Percentiles rank a stretch among this genome's conserved stretches.
Evolutionary conservation across 495 filamentous ascomycete genomes (phyloP).

Genomic region (Oidiodendron maius): DNA sequence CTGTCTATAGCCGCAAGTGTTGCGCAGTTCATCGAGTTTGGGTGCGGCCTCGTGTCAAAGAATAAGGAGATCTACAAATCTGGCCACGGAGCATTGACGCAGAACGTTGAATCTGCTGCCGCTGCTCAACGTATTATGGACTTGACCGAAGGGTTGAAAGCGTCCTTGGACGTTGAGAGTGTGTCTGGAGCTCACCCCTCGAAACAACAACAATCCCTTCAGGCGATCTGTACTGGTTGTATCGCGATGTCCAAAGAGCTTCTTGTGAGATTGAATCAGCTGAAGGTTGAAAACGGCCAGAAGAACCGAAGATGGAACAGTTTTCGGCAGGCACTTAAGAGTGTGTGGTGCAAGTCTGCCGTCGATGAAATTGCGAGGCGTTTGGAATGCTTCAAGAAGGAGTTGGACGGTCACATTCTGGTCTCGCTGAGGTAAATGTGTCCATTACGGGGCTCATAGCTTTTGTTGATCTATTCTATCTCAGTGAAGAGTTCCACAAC

Average conservation of each 20-base stretch:
- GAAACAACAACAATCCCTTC: background rate
- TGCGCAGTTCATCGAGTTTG: slow-evolving; percentile 9
- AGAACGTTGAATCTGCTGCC: slow-evolving; percentile 5
- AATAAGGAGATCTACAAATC: slow-evolving; percentile 10
- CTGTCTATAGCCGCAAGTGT: slow-evolving; percentile 6
- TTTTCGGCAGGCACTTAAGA: slow-evolving; percentile 11
- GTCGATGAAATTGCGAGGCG: too few species aligned
- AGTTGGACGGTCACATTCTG: too few species aligned
- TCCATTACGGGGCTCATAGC: too few species aligned
- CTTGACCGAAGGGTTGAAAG: background rate
- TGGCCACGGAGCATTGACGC: background rate
- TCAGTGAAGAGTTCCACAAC: too few species aligned
- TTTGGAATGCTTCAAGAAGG: too few species aligned
- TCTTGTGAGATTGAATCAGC: background rate
- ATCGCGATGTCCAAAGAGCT: background rate
- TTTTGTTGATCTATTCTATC: too few species aligned
- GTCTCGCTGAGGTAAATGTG: too few species aligned
- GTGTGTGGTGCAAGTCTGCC: slow-evolving; percentile 12
- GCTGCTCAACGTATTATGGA: background rate
- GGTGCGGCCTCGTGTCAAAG: slow-evolving; percentile 5
- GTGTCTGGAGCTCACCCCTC: background rate
- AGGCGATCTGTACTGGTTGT: slow-evolving; percentile 1
- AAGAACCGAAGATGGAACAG: slow-evolving; percentile 1
- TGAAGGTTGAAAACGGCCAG: background rate
- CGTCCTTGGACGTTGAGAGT: background rate